Base-by-base conservation (phyloP, 345 rosid species). In the Aquilaria malaccensis region DNA sequence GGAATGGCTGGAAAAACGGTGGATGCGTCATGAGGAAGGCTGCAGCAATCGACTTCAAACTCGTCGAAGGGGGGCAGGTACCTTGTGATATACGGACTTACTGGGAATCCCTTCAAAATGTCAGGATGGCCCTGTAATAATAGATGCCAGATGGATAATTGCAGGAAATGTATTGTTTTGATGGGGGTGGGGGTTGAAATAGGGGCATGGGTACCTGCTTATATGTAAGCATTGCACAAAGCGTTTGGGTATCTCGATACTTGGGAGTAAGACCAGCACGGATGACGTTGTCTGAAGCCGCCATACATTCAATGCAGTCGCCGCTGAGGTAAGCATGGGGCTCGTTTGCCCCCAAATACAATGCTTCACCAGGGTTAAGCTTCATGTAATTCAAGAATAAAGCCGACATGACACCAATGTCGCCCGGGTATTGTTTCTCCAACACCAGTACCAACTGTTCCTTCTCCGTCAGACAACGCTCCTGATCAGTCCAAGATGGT, bases 221-320 rank as follows among this genome's bases (percentile, higher is more conserved):
- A 74, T 91, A 88, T 9, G 96, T 77, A 49, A 91, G 92, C 98
- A 91, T 91, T 58, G 98, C 86, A 65, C 89, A 86, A 33, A 88
- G 90, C 31, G 98, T 82, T 68, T 78, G 80, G 53, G 83, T 70
- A 56, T 91, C 98, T 63, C 84, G 78, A 59, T 76, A 77, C 71
- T 91, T 91, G 58, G 95, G 81, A 59, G 98, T 91, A 68, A 91
- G 92, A 61, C 98, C 98, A 66, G 98, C 98, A 54, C 98, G 82
- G 48, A 91, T 95, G 61, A 88, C 98, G 47, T 88, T 91, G 81
- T 91, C 98, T 33, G 98, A 91, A 61, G 98, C 82, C 15, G 96
- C 98, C 98, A 91, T 91, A 83, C 91, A 86, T 59, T 91, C 98
- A 14, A 88, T 47, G 70, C 96, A 88, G 14, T 91, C 98, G 14